Conservation (phyloP, 192 early-diverging fungal species). For the Coemansia sp. region DNA sequence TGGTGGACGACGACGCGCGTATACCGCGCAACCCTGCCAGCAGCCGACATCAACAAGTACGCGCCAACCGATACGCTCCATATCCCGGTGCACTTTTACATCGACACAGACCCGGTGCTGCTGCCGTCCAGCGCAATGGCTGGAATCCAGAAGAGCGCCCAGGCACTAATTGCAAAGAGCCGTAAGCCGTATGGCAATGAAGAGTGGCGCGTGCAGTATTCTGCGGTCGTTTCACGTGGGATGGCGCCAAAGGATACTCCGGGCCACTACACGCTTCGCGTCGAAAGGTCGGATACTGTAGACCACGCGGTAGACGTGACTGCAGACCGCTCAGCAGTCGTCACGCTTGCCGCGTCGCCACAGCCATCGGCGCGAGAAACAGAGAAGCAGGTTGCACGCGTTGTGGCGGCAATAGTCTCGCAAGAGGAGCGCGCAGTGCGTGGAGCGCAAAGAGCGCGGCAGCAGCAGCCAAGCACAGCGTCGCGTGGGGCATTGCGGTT, state of each 20-base stretch:
- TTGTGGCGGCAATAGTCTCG: slow-evolving; percentile 21
- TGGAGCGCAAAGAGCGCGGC: neutral
- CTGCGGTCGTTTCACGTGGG: neutral
- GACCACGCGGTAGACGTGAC: slow-evolving; percentile 3
- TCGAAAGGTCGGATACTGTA: neutral
- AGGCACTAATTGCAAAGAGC: slow-evolving; percentile 14
- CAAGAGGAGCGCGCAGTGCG: slow-evolving; percentile 30
- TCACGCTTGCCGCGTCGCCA: slow-evolving; percentile 6
- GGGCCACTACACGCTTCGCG: slow-evolving; percentile 39
- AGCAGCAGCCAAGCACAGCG: slow-evolving; percentile 21
- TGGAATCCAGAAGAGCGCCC: slow-evolving; percentile 6
- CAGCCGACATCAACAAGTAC: slow-evolving; percentile 16
- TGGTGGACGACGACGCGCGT: slow-evolving; percentile 56
- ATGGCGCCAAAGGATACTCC: slow-evolving; percentile 16
- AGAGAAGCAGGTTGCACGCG: neutral
- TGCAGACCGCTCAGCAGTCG: slow-evolving; percentile 4
- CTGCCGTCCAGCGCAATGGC: neutral
- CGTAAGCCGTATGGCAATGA: slow-evolving; percentile 8
- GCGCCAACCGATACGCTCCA: slow-evolving; percentile 14
- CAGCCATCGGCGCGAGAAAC: neutral
- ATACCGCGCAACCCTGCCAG: slow-evolving; percentile 49
- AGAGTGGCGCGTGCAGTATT: slow-evolving; percentile 29
- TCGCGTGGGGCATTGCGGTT: slow-evolving; percentile 72
- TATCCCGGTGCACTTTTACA: slow-evolving; percentile 33
- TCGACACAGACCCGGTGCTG: slow-evolving; percentile 21